Base-by-base conservation (phyloP, 1,284 basidiomycete genomes). In the Ganoderma lingzhi region DNA sequence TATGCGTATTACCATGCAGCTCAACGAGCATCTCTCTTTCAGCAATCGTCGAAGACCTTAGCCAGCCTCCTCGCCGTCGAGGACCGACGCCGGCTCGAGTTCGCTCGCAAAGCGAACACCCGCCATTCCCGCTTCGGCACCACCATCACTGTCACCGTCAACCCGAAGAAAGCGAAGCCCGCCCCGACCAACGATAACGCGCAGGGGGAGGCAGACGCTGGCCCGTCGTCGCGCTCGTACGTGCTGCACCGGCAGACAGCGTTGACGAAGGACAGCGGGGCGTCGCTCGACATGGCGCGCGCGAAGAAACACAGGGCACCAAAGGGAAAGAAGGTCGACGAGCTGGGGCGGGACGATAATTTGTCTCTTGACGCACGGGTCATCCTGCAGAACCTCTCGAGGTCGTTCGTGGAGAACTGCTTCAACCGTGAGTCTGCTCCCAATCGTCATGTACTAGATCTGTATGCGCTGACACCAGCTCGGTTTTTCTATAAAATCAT, bases 111-210 rank as follows among this genome's bases (percentile, higher is more conserved):
- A 63, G 85, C 90, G 2, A 86, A 90, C n/a, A 93, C 95, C 19
- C 88, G 96, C 37, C 96, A 98, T 81, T 95, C 95, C 32, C 89
- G 96, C 48, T 98, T 98, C 80, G 96, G 96, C 0, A 98, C 96
- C 0, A 97, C 96, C 2, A 91, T 98, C 71, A 82, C 92, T 15
- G 91, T 98, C 63, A 88, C 86, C 71, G 82, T 91, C 75, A 89
- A 93, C 69, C 79, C 88, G 30, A 85, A 84, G 76, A 87, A 87
- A 78, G 83, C 82, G 58, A 74, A 76, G 41, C 14, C 66, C 1
- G 12, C 28, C 23, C 19, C 67, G 0, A 45, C 53, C 9, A 35
- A 15, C 37, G 39, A 28, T 41, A 23, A 30, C 39, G 59, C 37
- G 9, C 17, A 41, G 10, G 35, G 37, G 3, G 17, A n/a, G 6